A percentile compares a stretch with the other conserved stretches of the same genome.
Conservation (phyloP, 1,284 basidiomycete species). For the Leccinum subrobustum region DNA sequence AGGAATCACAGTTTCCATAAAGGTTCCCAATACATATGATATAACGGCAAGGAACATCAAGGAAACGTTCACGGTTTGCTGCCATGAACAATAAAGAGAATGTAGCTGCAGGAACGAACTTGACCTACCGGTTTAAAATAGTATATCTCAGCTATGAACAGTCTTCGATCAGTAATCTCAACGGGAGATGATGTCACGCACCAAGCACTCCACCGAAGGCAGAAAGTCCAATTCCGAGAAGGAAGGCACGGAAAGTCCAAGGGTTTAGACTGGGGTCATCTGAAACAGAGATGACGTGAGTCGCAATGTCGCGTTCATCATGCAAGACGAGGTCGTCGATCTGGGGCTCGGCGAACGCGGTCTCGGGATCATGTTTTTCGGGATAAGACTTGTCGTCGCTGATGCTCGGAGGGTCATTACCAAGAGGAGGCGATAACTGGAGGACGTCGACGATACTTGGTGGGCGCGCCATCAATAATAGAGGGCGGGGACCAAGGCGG, state of each 20-base stretch:
- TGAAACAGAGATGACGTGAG: slow-evolving; percentile 50
- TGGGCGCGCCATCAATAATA: slow-evolving; percentile 13
- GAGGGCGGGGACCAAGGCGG: background rate
- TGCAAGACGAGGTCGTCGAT: slow-evolving; percentile 35
- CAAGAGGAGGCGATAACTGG: background rate
- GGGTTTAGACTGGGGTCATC: slow-evolving; percentile 56
- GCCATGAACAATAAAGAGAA: background rate
- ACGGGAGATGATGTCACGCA: slow-evolving; percentile 9
- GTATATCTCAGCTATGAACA: slow-evolving; percentile 47
- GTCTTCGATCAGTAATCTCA: background rate
- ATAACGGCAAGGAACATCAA: slow-evolving; percentile 50
- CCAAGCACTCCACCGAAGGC: slow-evolving; percentile 56
- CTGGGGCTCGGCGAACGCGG: slow-evolving; percentile 20
- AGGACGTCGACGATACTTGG: slow-evolving; percentile 6
- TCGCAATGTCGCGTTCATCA: slow-evolving; percentile 47
- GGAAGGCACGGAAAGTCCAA: slow-evolving; percentile 55
- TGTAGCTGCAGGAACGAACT: background rate
- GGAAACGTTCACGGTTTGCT: slow-evolving; percentile 53
- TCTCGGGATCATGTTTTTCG: slow-evolving; percentile 37
- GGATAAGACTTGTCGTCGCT: slow-evolving; percentile 35
- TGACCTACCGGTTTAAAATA: slow-evolving; percentile 55
- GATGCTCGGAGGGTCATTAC: slow-evolving; percentile 9
- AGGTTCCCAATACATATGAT: slow-evolving; percentile 41
- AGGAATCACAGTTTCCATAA: slow-evolving; percentile 47
- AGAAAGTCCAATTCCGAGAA: slow-evolving; percentile 59